phyloP scores from a whole-genome alignment of 2,329 filamentous ascomycete species.

The Zymoseptoria crescenta region DNA sequence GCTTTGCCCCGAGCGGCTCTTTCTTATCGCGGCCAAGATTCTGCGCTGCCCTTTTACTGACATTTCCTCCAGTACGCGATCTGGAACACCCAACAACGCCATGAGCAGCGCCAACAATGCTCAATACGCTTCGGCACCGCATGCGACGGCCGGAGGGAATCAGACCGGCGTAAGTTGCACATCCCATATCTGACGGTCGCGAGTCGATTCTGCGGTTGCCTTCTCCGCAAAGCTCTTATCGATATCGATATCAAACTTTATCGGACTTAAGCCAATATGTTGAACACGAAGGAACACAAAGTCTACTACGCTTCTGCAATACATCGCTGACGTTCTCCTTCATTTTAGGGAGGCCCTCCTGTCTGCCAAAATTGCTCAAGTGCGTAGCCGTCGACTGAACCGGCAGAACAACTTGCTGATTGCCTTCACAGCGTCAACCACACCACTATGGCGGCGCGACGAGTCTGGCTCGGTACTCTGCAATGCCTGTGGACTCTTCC shows the following conservation, averaged over 20 bases:
- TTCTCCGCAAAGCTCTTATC: slow-evolving; percentile 14
- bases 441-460: slow-evolving; percentile 93
- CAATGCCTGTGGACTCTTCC: slow-evolving; percentile 95
- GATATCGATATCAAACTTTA: slow-evolving; percentile 6
- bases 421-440: slow-evolving; percentile 58
- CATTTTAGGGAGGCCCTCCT: slow-evolving; percentile 56
- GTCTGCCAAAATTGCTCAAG: slow-evolving; percentile 91
- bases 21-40: slow-evolving; percentile 2
- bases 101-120: slow-evolving; percentile 47
- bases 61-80: slow-evolving; percentile 17
- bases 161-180: slow-evolving; percentile 49
- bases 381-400: background rate
- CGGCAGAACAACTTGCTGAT: background rate
- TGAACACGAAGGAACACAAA: background rate
- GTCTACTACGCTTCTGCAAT: background rate
- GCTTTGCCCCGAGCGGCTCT: background rate
- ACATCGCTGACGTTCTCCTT: slow-evolving; percentile 5
- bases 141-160: slow-evolving; percentile 51
- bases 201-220: background rate
- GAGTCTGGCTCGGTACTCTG: slow-evolving; percentile 92
- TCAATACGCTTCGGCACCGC: slow-evolving; percentile 52
- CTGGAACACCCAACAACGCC: slow-evolving; percentile 20
- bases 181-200: slow-evolving; percentile 1
- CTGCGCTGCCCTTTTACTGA: background rate
- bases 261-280: background rate